A percentile compares a stretch with the other conserved stretches of the same genome.
These are phyloP conservation scores for Mucor saturninus DNA, from an alignment of 371 early-diverging fungal species.

Conservation along the genomic window DNA sequence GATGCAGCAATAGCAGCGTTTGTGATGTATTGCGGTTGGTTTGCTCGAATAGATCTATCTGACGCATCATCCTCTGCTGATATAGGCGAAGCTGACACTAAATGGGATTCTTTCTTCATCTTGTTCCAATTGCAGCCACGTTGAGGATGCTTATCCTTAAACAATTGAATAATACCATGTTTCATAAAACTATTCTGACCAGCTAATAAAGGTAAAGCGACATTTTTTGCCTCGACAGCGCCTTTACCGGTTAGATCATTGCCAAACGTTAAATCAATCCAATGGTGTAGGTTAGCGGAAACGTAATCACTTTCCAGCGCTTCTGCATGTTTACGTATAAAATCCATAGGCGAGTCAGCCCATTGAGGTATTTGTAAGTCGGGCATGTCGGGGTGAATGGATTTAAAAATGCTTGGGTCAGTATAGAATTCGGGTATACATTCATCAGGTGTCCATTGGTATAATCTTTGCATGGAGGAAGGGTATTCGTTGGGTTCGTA, in stretches of 20 bases:
- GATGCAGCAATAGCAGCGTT: not conserved
- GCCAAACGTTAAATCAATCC: conserved; percentile 89
- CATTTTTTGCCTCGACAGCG: conserved; percentile 77
- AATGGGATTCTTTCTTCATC: conserved; percentile 8
- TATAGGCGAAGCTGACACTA: not conserved
- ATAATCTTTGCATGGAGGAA: conserved; percentile 63
- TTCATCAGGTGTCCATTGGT: conserved; percentile 78
- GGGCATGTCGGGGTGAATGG: conserved; percentile 72
- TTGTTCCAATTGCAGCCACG: conserved; percentile 57
- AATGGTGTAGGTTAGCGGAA: conserved; percentile 72
- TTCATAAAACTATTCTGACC: conserved; percentile 75
- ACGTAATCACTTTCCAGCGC: conserved; percentile 85
- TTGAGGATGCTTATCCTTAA: conserved; percentile 75
- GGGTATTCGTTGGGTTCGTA: conserved; percentile 78
- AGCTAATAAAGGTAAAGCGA: conserved; percentile 65
- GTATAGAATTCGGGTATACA: conserved; percentile 80
- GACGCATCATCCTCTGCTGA: not conserved
- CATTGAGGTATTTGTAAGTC: conserved; percentile 71
- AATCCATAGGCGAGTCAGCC: conserved; percentile 72
- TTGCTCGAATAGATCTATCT: not conserved
- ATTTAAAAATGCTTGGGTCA: conserved; percentile 65
- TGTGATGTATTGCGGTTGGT: not conserved
- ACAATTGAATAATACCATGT: conserved; percentile 77
- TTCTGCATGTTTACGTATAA: conserved; percentile 68
- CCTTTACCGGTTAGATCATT: conserved; percentile 76